A percentile compares a stretch with the other conserved stretches of the same genome.
phyloP scores from a whole-genome alignment of 306 rosid species.

The Hippophae tibetana region DNA sequence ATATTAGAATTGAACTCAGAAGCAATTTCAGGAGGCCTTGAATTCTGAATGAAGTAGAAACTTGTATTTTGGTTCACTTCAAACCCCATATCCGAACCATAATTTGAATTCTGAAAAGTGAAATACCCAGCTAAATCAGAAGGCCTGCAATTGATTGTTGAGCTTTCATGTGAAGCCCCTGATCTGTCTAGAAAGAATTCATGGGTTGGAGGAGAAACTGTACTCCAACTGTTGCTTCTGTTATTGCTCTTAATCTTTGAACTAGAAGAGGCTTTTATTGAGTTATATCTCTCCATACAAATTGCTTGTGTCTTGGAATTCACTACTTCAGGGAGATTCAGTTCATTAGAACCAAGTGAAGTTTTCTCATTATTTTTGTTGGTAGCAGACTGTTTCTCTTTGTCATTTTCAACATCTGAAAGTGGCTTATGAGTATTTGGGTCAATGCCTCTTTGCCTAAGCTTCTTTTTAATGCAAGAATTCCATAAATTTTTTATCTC shows the following conservation, averaged over 20 bases:
- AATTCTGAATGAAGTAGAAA: slow-evolving; percentile 39
- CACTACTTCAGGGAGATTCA: slow-evolving; percentile 22
- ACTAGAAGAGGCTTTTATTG: slow-evolving; percentile 29
- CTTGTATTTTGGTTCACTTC: slow-evolving; percentile 30
- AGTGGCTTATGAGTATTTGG: slow-evolving; percentile 82
- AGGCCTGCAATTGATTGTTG: slow-evolving; percentile 38
- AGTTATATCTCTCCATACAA: slow-evolving; percentile 20
- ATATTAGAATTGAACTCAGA: slow-evolving; percentile 33
- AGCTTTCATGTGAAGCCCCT: slow-evolving; percentile 23
- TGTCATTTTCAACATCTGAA: slow-evolving; percentile 28
- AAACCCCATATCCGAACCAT: slow-evolving; percentile 31
- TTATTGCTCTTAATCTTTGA: slow-evolving; percentile 24
- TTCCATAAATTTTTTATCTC: slow-evolving; percentile 94
- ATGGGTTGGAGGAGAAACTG: slow-evolving; percentile 32
- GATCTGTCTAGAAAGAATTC: slow-evolving; percentile 46
- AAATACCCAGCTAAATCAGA: slow-evolving; percentile 43
- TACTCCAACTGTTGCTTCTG: slow-evolving; percentile 19
- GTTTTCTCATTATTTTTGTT: slow-evolving; percentile 33
- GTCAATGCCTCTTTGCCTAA: slow-evolving; percentile 80
- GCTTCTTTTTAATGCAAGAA: slow-evolving; percentile 86
- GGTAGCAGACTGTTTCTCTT: slow-evolving; percentile 21
- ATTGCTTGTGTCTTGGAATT: slow-evolving; percentile 18
- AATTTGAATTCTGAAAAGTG: slow-evolving; percentile 43
- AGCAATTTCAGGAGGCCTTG: slow-evolving; percentile 28
- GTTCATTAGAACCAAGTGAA: slow-evolving; percentile 38